Percentiles rank a stretch among this genome's conserved stretches.
phyloP scores from a whole-genome alignment of 371 early-diverging fungal genomes.

The Thermomucor indicae-seudaticae region DNA sequence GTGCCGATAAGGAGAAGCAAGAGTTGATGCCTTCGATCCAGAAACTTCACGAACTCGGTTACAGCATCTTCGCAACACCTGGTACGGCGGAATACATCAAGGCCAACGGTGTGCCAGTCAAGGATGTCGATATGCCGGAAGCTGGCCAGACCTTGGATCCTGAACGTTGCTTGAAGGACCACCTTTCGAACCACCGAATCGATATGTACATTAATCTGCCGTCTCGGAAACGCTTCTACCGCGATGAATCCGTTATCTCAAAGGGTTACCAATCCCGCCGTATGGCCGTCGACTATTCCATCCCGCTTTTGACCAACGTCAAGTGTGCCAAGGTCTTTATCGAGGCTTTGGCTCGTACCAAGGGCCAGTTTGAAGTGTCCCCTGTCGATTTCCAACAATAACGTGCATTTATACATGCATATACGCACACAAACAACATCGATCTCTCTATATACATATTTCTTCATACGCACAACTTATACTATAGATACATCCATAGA shows the following conservation, averaged over 20 bases:
- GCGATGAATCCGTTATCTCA: constrained; percentile 72
- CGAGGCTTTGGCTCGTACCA: constrained; percentile 61
- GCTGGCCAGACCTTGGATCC: constrained; percentile 46
- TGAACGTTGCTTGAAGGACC: constrained; percentile 52
- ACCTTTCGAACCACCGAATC: constrained; percentile 81
- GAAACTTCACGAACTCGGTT: constrained; percentile 59
- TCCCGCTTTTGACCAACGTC: constrained; percentile 84
- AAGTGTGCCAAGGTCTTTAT: constrained; percentile 77
- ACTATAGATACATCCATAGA: no score
- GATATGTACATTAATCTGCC: constrained; percentile 95
- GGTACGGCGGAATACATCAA: constrained; percentile 94
- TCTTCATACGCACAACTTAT: no score
- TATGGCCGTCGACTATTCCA: constrained; percentile 84
- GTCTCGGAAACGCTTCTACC: constrained; percentile 86
- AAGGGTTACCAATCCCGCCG: constrained; percentile 78
- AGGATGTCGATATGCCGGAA: no score
- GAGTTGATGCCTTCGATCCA: constrained; percentile 69
- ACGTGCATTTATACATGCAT: no score
- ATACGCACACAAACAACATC: no score
- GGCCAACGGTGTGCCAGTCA: constrained; percentile 86
- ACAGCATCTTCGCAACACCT: constrained; percentile 67
- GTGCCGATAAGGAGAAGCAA: constrained; percentile 62
- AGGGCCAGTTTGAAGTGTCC: not conserved
- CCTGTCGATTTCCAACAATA: constrained; percentile 7
- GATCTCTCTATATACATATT: no score